Conservation (phyloP, 2,329 filamentous ascomycete species). For the Fusarium sp. region DNA sequence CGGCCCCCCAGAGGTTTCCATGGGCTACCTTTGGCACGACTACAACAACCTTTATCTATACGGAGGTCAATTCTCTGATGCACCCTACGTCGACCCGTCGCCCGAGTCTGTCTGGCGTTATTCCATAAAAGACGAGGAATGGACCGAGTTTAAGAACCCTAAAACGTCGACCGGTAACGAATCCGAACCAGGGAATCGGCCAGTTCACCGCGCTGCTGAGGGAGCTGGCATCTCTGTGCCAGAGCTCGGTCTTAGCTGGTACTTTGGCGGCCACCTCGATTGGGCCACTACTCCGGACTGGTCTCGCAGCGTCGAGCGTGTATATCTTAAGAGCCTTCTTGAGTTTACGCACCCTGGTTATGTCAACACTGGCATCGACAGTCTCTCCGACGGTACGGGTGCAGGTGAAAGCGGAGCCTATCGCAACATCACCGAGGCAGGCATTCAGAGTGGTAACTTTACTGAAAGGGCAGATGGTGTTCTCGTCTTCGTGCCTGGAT, state of each 20-base stretch:
- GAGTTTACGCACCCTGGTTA: conserved; percentile 81
- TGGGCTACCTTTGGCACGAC: conserved; percentile 82
- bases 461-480: conserved; percentile 79
- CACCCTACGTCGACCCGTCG: conserved; percentile 65
- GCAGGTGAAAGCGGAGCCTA: conserved; percentile 73
- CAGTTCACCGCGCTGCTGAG: conserved; percentile 77
- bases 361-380: conserved; percentile 70
- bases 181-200: conserved; percentile 64
- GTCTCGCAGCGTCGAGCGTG: conserved; percentile 70
- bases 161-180: conserved; percentile 72
- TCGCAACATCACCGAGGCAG: conserved; percentile 79
- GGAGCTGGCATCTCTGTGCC: conserved; percentile 78
- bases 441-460: conserved; percentile 74
- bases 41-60: conserved; percentile 77
- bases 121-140: conserved; percentile 66
- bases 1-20: conserved; percentile 76
- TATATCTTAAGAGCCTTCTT: conserved; percentile 79
- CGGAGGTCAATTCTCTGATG: conserved; percentile 78
- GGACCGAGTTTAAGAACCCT: conserved; percentile 72
- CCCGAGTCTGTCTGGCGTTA: conserved; percentile 78
- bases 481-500: conserved; percentile 79
- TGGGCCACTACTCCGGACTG: conserved; percentile 68
- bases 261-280: conserved; percentile 83
- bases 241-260: conserved; percentile 77
- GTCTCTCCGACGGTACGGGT: conserved; percentile 62